Evolutionary conservation across 1,139 yeast species (phyloP), one percentile per base, ranked within the genome.

Genomic region (Suhomyces terraborum): DNA sequence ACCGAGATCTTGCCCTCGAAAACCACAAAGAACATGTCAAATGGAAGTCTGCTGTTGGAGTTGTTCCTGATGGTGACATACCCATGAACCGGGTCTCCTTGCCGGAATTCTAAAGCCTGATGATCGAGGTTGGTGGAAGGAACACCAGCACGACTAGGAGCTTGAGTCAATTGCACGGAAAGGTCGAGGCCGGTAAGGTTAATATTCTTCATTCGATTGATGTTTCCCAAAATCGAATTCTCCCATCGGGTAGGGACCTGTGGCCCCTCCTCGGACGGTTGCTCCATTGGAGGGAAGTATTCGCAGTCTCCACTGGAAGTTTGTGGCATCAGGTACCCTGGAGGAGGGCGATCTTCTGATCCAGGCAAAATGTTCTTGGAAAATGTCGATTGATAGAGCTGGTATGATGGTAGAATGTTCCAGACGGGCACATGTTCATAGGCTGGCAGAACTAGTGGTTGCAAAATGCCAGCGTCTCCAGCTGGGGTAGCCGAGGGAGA

Each of bases 391-490:
- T 66, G 66, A 46, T 63, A 68, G 61, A 70, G 64, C 41, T 69
- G 74, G 48, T 70, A 70, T 6, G 74, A 68, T 1, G 76, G 76
- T 17, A 70, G 59, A 31, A 69, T 69, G 44, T 64, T 69, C 50
- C 70, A 52, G 38, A 68, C 52, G 35, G 58, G 59, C 22, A 58
- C 67, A 25, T 57, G 62, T n/a, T 56, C 55, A 6, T 49, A 52
- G 13, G 42, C 45, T 2, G 36, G 38, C 27, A 24, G 27, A 12
- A 12, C 16, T 6, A 24, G 27, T 24, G 27, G 27, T 24, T 24
- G 27, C 27, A 13, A 24, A 24, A 12, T 6, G 8, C 8, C n/a
- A n/a, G n/a, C n/a, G n/a, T n/a, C n/a, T n/a, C n/a, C 12, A 8
- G 27, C 10, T 10, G 26, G 14, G 4, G 24, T 8, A 22, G 26